Evolutionary conservation across 2,329 filamentous ascomycete genomes (phyloP), one percentile per base, ranked within the genome.

Genomic region (Polytolypa hystricis): DNA sequence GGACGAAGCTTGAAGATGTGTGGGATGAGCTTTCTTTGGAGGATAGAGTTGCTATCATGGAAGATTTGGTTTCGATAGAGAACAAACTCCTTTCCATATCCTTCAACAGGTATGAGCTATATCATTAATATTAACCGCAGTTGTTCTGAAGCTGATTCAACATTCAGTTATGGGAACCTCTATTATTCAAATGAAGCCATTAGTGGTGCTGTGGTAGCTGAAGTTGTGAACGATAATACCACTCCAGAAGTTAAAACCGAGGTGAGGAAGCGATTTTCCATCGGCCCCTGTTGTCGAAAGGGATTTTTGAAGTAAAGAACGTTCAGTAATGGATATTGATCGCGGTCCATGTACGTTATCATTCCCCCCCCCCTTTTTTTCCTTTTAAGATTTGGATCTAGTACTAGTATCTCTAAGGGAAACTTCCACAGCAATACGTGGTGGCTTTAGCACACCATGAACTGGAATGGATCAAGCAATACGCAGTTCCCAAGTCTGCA

Each of bases 341-440:
- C 51, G 58, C 26, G 61, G 63, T 14, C 61, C 60, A 33, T 65
- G 60, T 64, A 47, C 38, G 56, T 38, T 33, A 30, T 34, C 31
- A 40, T 37, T 41, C 29, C 26, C 17, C 17, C 21, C 14, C 9
- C 21, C 14, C 10, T 33, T 12, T 14, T 14, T n/a, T 8, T 19
- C 16, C 9, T 12, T 23, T 23, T 20, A 25, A 7, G 19, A 33
- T 20, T 33, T 20, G 19, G 30, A 33, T 25, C 19, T 31, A 26
- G 18, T 33, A 38, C 30, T 32, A 29, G 18, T 38, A 42, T 39
- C 35, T 42, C 17, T 40, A 62, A 58, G 58, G 59, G 43, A 49
- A 48, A 47, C 23, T 15, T 33, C 38, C 52, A 9, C 39, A 51
- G 23, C 55, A 57, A 33, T 62, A 58, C 44, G 39, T 54, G n/a